Base-by-base conservation (phyloP, 257 asterid species). In the Orobanche coerulescens region DNA sequence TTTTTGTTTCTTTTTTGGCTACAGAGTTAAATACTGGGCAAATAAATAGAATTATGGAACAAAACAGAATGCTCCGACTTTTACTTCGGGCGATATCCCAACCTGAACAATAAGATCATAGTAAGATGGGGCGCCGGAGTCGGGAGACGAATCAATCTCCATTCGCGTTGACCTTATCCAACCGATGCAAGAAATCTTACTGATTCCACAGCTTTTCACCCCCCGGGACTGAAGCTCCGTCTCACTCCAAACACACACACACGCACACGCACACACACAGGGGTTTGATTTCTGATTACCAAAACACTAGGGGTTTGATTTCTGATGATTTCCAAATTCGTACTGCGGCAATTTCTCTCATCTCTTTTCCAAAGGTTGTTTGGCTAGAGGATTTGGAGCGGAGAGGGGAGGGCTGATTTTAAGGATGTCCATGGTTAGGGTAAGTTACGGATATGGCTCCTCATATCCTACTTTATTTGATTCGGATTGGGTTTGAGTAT, bases 131-230 rank as follows among this genome's bases (percentile, higher is more conserved):
- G 63, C 43, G 28, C 40, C 55, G 30, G 68, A 28, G 42, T 78
- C 79, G 46, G 82, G 78, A 74, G 90, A 69, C 46, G 80, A 81
- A 74, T 86, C 89, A 44, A 78, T 56, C 76, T 82, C 93, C 94
- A 88, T 84, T 37, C 72, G 64, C 71, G 4, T 40, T 2, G 13
- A 40, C 75, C 75, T 73, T 62, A 83, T 60, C 86, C 87, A 80
- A 74, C 65, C 78, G 83, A 80, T 68, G 79, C 85, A 84, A 59
- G 44, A 73, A 54, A 81, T 80, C 65, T 50, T 47, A 15, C 11
- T 26, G 74, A 71, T 62, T 76, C 74, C 76, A 36, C 75, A 51
- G 75, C 69, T 76, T n/a, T 43, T 66, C 80, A 71, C 82, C 75
- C 83, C 83, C 86, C 86, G 73, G 85, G 77, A 81, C 72, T 76